Evolutionary conservation across 352 stramenopile genomes (phyloP).

Genomic region (Globisporangium cylindrosporum): DNA sequence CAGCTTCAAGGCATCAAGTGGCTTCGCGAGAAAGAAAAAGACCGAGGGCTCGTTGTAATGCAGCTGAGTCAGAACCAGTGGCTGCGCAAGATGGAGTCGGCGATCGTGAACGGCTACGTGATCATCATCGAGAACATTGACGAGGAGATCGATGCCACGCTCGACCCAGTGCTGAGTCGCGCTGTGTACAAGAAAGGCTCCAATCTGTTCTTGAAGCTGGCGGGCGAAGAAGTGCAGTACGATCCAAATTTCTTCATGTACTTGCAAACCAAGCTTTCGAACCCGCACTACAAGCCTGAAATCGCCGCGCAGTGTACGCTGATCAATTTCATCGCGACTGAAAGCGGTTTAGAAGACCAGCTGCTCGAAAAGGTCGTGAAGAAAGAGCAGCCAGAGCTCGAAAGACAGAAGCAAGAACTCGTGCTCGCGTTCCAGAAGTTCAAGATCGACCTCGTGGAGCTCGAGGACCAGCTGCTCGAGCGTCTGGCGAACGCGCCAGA

Average conservation of each 20-base stretch:
- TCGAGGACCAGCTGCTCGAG: conserved; percentile 96
- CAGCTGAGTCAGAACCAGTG: conserved; percentile 97
- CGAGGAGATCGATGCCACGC: conserved; percentile 95
- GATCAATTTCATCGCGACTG: conserved; percentile 98
- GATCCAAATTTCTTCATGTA: conserved; percentile 96
- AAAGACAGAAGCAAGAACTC: conserved; percentile 93
- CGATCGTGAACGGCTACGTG: conserved; percentile 94
- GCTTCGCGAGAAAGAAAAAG: conserved; percentile 94
- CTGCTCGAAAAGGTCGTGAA: conserved; percentile 95
- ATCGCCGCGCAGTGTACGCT: conserved; percentile 95
- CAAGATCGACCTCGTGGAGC: conserved; percentile 95
- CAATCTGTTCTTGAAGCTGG: conserved; percentile 93
- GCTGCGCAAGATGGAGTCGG: conserved; percentile 92
- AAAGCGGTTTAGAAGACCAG: conserved; percentile 95
- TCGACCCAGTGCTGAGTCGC: conserved; percentile 94
- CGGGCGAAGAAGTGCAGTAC: conserved; percentile 96
- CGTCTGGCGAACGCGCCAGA: conserved; percentile 94
- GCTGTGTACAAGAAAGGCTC: conserved; percentile 96
- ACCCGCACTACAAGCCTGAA: conserved; percentile 98
- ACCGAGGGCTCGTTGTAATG: conserved; percentile 89
- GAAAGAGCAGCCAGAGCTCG: conserved; percentile 93
- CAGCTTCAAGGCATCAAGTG: conserved; percentile 98
- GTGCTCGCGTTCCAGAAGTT: conserved; percentile 92
- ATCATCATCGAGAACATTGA: conserved; percentile 98
- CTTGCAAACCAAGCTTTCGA: conserved; percentile 96